Evolutionary conservation across 192 early-diverging fungal genomes (phyloP).

Genomic region (Podila horticola): DNA sequence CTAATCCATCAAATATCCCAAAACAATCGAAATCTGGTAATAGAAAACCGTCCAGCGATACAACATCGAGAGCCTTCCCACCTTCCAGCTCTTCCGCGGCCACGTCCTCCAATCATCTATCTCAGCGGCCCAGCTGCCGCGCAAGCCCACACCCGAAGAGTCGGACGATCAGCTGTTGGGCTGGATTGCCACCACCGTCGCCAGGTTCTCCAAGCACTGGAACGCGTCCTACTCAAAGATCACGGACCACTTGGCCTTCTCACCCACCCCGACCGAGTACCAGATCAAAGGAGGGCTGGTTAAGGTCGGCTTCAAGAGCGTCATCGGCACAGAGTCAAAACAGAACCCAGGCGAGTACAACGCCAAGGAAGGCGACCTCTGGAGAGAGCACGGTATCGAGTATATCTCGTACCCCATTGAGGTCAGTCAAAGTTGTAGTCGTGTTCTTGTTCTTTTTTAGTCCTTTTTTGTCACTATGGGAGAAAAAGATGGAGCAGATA

Average conservation of each 20-base stretch:
- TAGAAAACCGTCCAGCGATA: slow-evolving; percentile 37
- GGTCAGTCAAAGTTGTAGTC: slow-evolving; percentile 14
- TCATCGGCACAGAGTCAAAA: slow-evolving; percentile 48
- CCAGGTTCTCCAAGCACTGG: slow-evolving; percentile 31
- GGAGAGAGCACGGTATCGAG: slow-evolving; percentile 15
- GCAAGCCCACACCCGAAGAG: slow-evolving; percentile 21
- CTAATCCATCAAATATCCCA: neutral
- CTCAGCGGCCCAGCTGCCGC: slow-evolving; percentile 25
- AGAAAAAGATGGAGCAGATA: slow-evolving; percentile 22
- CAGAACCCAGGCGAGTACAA: slow-evolving; percentile 42
- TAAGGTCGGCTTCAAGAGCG: slow-evolving; percentile 44
- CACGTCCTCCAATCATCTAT: slow-evolving; percentile 38
- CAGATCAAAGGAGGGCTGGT: slow-evolving; percentile 31
- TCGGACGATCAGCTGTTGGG: slow-evolving; percentile 37
- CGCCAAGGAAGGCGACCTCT: slow-evolving; percentile 12
- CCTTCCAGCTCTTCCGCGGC: slow-evolving; percentile 36
- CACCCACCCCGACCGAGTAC: slow-evolving; percentile 35
- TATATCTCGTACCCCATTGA: slow-evolving; percentile 45
- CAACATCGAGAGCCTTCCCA: slow-evolving; percentile 28
- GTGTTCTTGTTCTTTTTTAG: neutral
- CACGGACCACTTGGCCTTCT: slow-evolving; percentile 45
- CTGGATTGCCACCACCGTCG: slow-evolving; percentile 24
- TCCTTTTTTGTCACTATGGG: neutral
- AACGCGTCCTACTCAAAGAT: slow-evolving; percentile 49
- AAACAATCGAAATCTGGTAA: neutral